These are phyloP conservation scores for Rhodocollybia butyracea DNA, from an alignment of 768 basidiomycete genomes.

Conservation along the genomic window DNA sequence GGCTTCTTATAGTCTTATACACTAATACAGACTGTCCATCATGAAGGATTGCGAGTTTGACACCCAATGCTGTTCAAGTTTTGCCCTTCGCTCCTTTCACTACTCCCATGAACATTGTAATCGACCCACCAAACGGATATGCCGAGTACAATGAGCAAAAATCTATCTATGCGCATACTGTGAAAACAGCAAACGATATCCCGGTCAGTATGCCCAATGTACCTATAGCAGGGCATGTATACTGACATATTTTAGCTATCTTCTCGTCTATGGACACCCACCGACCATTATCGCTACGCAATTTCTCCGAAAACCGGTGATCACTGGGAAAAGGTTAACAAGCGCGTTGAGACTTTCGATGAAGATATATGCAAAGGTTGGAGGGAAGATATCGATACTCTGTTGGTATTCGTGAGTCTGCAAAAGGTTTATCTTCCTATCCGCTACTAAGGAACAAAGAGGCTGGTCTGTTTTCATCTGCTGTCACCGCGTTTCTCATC, in stretches of 20 bases:
- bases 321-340: slow-evolving; percentile 21
- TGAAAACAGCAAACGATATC: background rate
- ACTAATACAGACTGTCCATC: too few relatives aligned
- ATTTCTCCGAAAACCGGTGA: background rate
- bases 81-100: too few relatives aligned
- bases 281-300: background rate
- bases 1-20: too few relatives aligned
- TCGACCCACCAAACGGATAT: too few relatives aligned
- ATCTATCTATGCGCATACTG: background rate
- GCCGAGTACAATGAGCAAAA: too few relatives aligned
- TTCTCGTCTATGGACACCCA: background rate
- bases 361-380: slow-evolving; percentile 26
- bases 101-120: too few relatives aligned
- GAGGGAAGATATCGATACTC: slow-evolving; percentile 29
- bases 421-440: background rate
- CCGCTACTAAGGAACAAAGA: background rate
- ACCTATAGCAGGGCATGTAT: background rate
- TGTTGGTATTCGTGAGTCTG: slow-evolving; percentile 25
- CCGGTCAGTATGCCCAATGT: background rate
- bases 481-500: slow-evolving; percentile 18
- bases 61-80: too few relatives aligned
- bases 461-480: slow-evolving; percentile 23
- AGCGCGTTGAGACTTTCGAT: slow-evolving; percentile 21
- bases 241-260: background rate
- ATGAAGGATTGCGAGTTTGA: too few relatives aligned